These are phyloP conservation scores for Cystobasidium ongulense DNA, from an alignment of 768 basidiomycete genomes.

Conservation along the genomic window DNA sequence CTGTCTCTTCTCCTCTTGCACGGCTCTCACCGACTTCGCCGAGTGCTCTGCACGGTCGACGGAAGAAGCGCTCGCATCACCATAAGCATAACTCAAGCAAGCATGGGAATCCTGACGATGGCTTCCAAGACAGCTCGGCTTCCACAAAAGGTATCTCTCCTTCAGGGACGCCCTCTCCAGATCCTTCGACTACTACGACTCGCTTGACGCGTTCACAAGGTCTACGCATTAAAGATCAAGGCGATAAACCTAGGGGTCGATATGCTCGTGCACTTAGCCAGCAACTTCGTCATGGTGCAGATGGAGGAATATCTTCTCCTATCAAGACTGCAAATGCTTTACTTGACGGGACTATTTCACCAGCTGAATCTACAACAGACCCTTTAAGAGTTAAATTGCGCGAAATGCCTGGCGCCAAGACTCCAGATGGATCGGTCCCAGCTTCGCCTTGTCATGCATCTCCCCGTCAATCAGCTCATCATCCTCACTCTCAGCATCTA, in stretches of 20 bases:
- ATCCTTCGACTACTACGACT: background rate
- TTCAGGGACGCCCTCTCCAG: background rate
- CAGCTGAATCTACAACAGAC: constrained; percentile 23
- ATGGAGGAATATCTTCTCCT: background rate
- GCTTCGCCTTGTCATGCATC: constrained; percentile 3
- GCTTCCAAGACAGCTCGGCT: background rate
- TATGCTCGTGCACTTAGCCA: constrained; percentile 11
- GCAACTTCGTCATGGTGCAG: constrained; percentile 1
- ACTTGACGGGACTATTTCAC: constrained; percentile 26
- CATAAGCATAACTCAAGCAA: background rate
- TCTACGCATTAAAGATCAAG: constrained; percentile 20
- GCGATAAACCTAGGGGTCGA: background rate
- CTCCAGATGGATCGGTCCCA: background rate
- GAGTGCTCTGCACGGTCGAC: background rate
- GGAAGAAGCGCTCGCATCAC: background rate
- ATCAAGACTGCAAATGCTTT: constrained; percentile 18
- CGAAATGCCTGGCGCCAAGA: constrained; percentile 23
- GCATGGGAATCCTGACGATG: background rate
- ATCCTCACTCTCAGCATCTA: background rate
- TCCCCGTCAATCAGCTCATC: background rate
- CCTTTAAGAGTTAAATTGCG: constrained; percentile 25
- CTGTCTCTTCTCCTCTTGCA: background rate
- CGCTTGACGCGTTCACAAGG: constrained; percentile 27
- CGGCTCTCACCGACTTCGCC: background rate
- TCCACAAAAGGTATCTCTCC: background rate